Percentiles rank a stretch among this genome's conserved stretches.
Evolutionary conservation across 1,284 basidiomycete genomes (phyloP).

Genomic region (Fereydounia khargensis): DNA sequence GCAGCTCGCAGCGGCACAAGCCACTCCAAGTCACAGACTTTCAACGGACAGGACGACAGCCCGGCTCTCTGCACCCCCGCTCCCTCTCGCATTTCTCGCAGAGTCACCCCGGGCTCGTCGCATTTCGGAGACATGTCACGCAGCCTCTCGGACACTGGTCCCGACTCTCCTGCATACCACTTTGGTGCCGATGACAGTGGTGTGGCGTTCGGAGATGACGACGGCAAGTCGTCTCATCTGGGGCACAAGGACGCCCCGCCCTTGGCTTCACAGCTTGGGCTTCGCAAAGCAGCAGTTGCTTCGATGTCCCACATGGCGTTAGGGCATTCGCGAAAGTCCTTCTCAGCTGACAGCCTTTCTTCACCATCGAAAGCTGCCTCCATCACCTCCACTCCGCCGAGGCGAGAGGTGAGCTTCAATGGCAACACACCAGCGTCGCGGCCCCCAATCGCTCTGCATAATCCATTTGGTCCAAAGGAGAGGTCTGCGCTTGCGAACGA

Average conservation of each 20-base stretch:
- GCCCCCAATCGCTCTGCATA: slow-evolving; percentile 3
- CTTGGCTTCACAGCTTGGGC: not conserved
- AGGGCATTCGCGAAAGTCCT: not conserved
- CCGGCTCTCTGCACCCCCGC: slow-evolving; percentile 2
- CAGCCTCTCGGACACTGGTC: not conserved
- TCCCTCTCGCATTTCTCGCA: not conserved
- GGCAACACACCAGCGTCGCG: slow-evolving; percentile 23
- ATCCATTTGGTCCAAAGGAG: slow-evolving; percentile 36
- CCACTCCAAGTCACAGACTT: too few relatives aligned
- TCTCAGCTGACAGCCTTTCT: slow-evolving; percentile 7
- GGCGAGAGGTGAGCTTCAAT: slow-evolving; percentile 21
- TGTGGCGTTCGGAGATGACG: slow-evolving; percentile 27
- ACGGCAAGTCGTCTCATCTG: not conserved
- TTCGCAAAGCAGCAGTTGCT: not conserved
- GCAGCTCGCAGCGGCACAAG: slow-evolving; percentile 5
- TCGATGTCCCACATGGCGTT: too few relatives aligned
- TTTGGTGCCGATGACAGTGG: slow-evolving; percentile 30
- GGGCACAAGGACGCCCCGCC: not conserved
- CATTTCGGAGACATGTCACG: not conserved
- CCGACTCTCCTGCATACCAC: not conserved
- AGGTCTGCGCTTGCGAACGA: slow-evolving; percentile 38
- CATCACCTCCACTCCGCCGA: slow-evolving; percentile 3
- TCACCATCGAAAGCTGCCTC: slow-evolving; percentile 16
- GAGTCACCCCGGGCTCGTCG: not conserved
- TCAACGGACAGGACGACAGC: too few relatives aligned